Evolutionary conservation across 257 asterid genomes (phyloP).

Genomic region (Leonotis leonurus): DNA sequence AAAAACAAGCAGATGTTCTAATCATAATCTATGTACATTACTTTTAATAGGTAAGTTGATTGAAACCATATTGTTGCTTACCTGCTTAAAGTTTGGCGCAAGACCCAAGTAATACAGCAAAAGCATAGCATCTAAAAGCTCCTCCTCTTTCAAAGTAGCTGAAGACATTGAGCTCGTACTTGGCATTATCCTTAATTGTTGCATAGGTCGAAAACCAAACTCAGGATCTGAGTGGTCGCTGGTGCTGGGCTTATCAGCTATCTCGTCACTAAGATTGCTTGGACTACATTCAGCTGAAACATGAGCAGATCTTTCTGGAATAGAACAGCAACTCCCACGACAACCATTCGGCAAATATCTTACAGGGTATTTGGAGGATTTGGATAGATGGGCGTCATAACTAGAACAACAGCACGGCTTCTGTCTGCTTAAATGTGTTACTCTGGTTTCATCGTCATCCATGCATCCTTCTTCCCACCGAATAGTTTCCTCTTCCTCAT

Average conservation of each 20-base stretch:
- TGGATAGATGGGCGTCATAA: slow-evolving; percentile 55
- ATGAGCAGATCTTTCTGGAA: slow-evolving; percentile 72
- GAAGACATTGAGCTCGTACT: slow-evolving; percentile 55
- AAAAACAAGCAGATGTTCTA: slow-evolving; percentile 7
- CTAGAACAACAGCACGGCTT: slow-evolving; percentile 89
- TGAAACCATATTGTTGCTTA: slow-evolving; percentile 6
- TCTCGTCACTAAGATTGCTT: slow-evolving; percentile 71
- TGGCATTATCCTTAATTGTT: slow-evolving; percentile 53
- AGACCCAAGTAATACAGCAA: slow-evolving; percentile 86
- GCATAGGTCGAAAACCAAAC: slow-evolving; percentile 66
- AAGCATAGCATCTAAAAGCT: slow-evolving; percentile 92
- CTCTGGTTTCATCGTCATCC: slow-evolving; percentile 74
- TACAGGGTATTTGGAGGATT: slow-evolving; percentile 42
- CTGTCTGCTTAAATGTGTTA: slow-evolving; percentile 59
- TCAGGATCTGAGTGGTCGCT: slow-evolving; percentile 82
- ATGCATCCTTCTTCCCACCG: slow-evolving; percentile 95
- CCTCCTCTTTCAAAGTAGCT: slow-evolving; percentile 85
- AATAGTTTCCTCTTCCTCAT: slow-evolving; percentile 61
- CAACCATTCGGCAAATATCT: slow-evolving; percentile 48
- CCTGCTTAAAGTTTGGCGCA: slow-evolving; percentile 98
- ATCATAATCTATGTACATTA: not conserved
- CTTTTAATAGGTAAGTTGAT: not conserved
- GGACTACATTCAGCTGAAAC: slow-evolving; percentile 73
- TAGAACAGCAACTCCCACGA: slow-evolving; percentile 72
- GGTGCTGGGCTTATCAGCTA: slow-evolving; percentile 82